These are phyloP conservation scores for Ganoderma sinense DNA, from an alignment of 1,284 basidiomycete genomes.

Conservation along the genomic window DNA sequence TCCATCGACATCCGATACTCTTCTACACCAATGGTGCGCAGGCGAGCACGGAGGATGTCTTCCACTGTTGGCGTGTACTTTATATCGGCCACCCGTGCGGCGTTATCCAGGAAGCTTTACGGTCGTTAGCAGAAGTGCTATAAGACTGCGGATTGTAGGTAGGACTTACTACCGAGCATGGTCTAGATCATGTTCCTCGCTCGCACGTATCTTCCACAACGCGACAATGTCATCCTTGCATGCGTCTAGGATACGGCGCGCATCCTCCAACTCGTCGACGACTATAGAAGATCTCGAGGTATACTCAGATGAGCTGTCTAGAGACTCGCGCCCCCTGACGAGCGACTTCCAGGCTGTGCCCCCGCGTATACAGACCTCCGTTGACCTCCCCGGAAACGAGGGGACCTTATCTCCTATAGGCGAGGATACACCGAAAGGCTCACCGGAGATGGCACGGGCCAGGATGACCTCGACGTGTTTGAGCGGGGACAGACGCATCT, in stretches of 20 bases:
- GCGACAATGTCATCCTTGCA: conserved; percentile 61
- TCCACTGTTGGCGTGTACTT: conserved; percentile 64
- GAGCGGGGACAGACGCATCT: conserved; percentile 60
- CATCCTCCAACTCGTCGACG: conserved; percentile 48
- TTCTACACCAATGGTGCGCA: conserved; percentile 70
- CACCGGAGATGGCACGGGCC: conserved; percentile 36
- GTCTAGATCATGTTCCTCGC: conserved; percentile 49
- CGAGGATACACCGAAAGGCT: conserved; percentile 12
- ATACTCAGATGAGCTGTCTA: conserved; percentile 1
- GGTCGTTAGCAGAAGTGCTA: neutral
- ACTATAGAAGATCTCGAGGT: conserved; percentile 6
- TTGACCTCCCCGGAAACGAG: conserved; percentile 16
- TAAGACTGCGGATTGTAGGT: neutral
- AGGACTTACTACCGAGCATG: conserved; percentile 66
- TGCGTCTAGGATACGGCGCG: conserved; percentile 57
- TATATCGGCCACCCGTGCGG: conserved; percentile 54
- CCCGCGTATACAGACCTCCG: conserved; percentile 55
- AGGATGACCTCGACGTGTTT: conserved; percentile 63
- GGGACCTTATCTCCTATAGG: conserved; percentile 17
- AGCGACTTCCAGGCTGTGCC: conserved; percentile 57
- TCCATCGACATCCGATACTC: conserved; percentile 66
- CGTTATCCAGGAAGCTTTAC: conserved; percentile 65
- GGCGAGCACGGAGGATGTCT: conserved; percentile 68
- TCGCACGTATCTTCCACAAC: conserved; percentile 55
- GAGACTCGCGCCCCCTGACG: conserved; percentile 20